Evolutionary conservation across 768 basidiomycete species (phyloP).

Genomic region (Naganishia vaughanmartiniae): DNA sequence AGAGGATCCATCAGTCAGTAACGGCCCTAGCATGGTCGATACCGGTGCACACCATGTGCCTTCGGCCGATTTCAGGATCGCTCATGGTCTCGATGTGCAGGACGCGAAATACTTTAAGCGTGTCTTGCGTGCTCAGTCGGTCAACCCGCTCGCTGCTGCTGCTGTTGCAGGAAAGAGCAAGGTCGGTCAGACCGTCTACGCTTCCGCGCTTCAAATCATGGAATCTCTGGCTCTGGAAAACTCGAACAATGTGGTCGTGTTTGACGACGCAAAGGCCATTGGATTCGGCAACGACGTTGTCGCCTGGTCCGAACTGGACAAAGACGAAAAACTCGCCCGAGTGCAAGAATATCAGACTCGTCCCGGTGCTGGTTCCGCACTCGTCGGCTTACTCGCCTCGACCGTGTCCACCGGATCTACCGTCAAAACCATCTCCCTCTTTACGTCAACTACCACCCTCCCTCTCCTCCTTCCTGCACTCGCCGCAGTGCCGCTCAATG

Average conservation of each 20-base stretch:
- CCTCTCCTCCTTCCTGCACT: constrained; percentile 79
- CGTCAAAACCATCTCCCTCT: constrained; percentile 48
- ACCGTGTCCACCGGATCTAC: neutral
- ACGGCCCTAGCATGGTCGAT: constrained; percentile 46
- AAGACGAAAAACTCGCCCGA: constrained; percentile 25
- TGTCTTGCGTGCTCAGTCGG: constrained; percentile 37
- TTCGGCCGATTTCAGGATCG: constrained; percentile 34
- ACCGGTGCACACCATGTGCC: constrained; percentile 4
- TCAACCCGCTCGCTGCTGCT: constrained; percentile 28
- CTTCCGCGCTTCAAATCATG: constrained; percentile 42
- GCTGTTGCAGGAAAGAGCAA: constrained; percentile 35
- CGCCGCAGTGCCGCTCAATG: constrained; percentile 65
- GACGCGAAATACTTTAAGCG: constrained; percentile 39
- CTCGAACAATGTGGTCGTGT: constrained; percentile 43
- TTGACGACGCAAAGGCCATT: constrained; percentile 46
- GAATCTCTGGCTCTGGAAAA: constrained; percentile 43
- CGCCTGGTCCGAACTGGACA: constrained; percentile 31
- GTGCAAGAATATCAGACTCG: constrained; percentile 75
- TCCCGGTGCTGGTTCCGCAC: constrained; percentile 74
- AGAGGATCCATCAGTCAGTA: constrained; percentile 36
- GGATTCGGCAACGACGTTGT: constrained; percentile 41
- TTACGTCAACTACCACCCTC: constrained; percentile 77
- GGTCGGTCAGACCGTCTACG: constrained; percentile 41
- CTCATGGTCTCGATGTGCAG: constrained; percentile 28
- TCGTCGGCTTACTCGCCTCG: constrained; percentile 59